A percentile compares a stretch with the other conserved stretches of the same genome.
Evolutionary conservation across 208 protist species (phyloP).

Genomic region (Angomonas deanei): DNA sequence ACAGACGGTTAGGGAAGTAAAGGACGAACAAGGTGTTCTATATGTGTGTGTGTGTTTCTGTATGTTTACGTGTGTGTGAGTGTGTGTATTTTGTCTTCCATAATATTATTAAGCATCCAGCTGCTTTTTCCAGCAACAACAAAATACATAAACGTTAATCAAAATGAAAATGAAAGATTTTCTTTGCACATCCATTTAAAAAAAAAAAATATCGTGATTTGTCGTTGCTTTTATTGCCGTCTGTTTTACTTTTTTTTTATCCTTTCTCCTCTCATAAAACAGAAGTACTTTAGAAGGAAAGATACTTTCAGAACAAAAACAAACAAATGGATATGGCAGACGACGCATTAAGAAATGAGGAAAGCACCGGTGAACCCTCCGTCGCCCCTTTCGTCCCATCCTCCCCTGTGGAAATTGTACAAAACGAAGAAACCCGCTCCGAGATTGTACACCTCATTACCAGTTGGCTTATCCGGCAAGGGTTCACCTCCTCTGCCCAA

Average conservation of each 20-base stretch:
- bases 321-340: too few relatives aligned
- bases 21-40: background rate
- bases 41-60: background rate
- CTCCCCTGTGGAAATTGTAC: slow-evolving; percentile 11
- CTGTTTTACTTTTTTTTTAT: slow-evolving; percentile 6
- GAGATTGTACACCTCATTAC: slow-evolving; percentile 72
- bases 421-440: slow-evolving; percentile 50
- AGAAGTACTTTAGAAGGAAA: too few relatives aligned
- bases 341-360: slow-evolving; percentile 7
- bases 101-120: too few relatives aligned
- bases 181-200: background rate
- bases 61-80: background rate
- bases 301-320: too few relatives aligned
- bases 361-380: background rate
- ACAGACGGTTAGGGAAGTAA: slow-evolving; percentile 31
- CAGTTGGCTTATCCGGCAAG: slow-evolving; percentile 62
- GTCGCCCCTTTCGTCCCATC: background rate
- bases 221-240: too few relatives aligned
- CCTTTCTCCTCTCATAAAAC: background rate
- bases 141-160: too few relatives aligned
- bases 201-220: background rate
- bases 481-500: slow-evolving; percentile 72
- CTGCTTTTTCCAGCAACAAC: too few relatives aligned
- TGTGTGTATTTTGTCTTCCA: too few relatives aligned
- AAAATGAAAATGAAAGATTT: too few relatives aligned